Base-by-base conservation (phyloP, 768 basidiomycete genomes). In the Trametes cingulata region DNA sequence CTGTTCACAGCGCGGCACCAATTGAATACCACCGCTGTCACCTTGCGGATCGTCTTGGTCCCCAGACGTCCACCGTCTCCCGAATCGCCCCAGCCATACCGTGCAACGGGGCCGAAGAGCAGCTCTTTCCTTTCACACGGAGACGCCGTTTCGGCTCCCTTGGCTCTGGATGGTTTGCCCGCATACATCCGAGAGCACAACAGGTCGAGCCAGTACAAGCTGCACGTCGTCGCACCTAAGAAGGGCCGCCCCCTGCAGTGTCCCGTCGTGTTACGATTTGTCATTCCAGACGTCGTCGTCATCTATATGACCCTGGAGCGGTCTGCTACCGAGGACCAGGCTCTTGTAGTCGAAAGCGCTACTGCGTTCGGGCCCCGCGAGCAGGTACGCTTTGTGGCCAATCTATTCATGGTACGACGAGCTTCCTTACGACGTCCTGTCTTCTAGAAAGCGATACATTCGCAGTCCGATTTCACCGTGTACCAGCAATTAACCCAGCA, bases 311-410 rank as follows among this genome's bases (percentile, higher is more conserved):
- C 81, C 6, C 71, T 78, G 52, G 71, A 66, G 2, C 65, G 63
- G 27, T 58, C 69, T 14, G 56, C 59, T 36, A 19, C 52, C 13
- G 74, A 75, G 19, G 74, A 74, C 37, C 42, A 58, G 46, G 41
- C 49, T 64, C 73, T 85, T 39, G 63, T 81, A 13, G 80, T 86
- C 29, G 88, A 90, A 67, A 87, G 79, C 55, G 78, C 88, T 43
- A 79, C 84, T n/a, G 82, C 80, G 10, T 89, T 91, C 70, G 90
- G 87, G 6, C 85, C 90, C 22, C 77, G 90, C 66, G 91, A 93
- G 76, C 80, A 76, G 75, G 90, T 87, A 63, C 52, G 78, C 6
- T 22, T 33, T 33, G 29, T 19, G 17, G 15, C 27, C 36, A n/a
- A 6, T 22, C 35, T 35, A 22, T 15, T 58, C 56, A 52, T 29